These are phyloP conservation scores for Pyrenula massariospora DNA, from an alignment of 495 filamentous ascomycete genomes.

Conservation along the genomic window DNA sequence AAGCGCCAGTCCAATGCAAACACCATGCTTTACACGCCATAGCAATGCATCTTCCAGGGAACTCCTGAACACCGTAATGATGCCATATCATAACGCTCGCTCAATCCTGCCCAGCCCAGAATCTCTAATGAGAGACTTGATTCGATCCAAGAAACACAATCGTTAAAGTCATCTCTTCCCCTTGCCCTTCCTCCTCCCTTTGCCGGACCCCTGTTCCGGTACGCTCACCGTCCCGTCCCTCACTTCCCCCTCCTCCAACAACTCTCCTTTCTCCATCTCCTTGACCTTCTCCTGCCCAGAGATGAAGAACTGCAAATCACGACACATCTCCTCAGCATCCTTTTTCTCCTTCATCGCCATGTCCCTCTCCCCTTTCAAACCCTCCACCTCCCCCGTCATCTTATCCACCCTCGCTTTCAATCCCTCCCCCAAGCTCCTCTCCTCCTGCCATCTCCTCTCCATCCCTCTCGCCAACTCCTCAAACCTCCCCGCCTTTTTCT, in stretches of 20 bases:
- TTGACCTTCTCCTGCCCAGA: slow-evolving; percentile 70
- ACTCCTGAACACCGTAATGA: too few relatives aligned
- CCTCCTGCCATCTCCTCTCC: slow-evolving; percentile 71
- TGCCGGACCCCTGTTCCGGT: slow-evolving; percentile 17
- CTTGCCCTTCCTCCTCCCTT: slow-evolving; percentile 27
- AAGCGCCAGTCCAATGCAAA: too few relatives aligned
- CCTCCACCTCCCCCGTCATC: slow-evolving; percentile 43
- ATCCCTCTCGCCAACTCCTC: slow-evolving; percentile 63
- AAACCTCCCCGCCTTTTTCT: slow-evolving; percentile 55
- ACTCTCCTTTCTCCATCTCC: slow-evolving; percentile 28
- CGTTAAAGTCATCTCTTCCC: slow-evolving; percentile 45
- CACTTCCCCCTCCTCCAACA: slow-evolving; percentile 43
- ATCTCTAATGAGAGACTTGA: too few relatives aligned
- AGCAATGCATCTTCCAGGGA: too few relatives aligned
- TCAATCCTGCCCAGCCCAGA: too few relatives aligned
- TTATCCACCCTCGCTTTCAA: slow-evolving; percentile 67
- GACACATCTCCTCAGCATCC: slow-evolving; percentile 70
- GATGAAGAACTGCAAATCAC: slow-evolving; percentile 87
- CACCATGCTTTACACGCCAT: too few relatives aligned
- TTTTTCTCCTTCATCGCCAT: slow-evolving; percentile 40
- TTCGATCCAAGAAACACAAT: too few relatives aligned
- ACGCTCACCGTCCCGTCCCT: slow-evolving; percentile 45
- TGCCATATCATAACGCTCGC: too few relatives aligned
- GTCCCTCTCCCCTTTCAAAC: slow-evolving; percentile 36
- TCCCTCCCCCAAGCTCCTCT: slow-evolving; percentile 70